phyloP scores from a whole-genome alignment of 2,329 filamentous ascomycete genomes.

The Colletotrichum siamense region DNA sequence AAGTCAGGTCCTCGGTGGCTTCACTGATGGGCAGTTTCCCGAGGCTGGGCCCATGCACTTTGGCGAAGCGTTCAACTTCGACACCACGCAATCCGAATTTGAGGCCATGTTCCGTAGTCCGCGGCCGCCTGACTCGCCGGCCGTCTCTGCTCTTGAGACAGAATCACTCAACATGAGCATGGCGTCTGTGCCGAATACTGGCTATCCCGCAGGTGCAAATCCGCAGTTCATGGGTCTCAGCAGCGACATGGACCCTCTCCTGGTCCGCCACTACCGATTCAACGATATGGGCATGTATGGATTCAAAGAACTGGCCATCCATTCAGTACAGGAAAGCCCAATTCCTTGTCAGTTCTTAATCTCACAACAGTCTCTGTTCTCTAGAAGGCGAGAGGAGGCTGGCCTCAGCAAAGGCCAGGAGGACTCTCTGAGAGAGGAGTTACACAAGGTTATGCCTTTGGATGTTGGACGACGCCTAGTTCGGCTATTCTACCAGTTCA shows the following conservation, averaged over 20 bases:
- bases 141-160: neutral
- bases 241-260: slow-evolving; percentile 25
- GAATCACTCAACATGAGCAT: neutral
- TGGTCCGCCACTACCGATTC: slow-evolving; percentile 17
- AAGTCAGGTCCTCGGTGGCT: neutral
- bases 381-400: slow-evolving; percentile 19
- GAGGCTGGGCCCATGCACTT: neutral
- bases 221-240: slow-evolving; percentile 8
- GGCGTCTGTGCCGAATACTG: neutral
- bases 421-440: neutral
- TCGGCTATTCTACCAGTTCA: neutral
- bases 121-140: neutral
- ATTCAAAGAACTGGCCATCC: slow-evolving; percentile 26
- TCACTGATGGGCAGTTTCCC: neutral
- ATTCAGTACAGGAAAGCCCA: slow-evolving; percentile 15
- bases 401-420: neutral
- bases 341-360: slow-evolving; percentile 22
- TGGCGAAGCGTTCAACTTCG: slow-evolving; percentile 4
- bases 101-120: slow-evolving; percentile 15
- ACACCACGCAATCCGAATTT: slow-evolving; percentile 5
- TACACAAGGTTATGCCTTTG: neutral
- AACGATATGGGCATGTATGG: slow-evolving; percentile 20
- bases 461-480: neutral
- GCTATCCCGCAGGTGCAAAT: neutral
- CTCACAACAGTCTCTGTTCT: slow-evolving; percentile 18